Percentiles rank a stretch among this genome's conserved stretches.
phyloP scores from a whole-genome alignment of 345 rosid species.

The Salix brachista region DNA sequence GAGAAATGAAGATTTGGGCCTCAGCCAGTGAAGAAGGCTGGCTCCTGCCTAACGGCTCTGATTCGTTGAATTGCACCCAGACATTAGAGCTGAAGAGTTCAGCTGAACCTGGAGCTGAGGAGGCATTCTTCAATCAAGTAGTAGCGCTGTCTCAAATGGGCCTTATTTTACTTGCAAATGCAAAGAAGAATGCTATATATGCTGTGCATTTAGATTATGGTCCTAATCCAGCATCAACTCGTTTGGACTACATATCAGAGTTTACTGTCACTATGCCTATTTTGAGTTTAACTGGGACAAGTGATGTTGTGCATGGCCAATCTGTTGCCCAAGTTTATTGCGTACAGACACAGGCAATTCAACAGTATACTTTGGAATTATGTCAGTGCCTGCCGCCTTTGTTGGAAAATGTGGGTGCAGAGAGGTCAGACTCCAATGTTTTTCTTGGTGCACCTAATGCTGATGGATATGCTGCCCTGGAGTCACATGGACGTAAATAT shows the following conservation, averaged over 20 bases:
- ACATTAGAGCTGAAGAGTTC: constrained; percentile 72
- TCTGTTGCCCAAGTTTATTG: constrained; percentile 71
- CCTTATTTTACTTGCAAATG: constrained; percentile 76
- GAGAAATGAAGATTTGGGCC: constrained; percentile 78
- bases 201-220: constrained; percentile 80
- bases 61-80: constrained; percentile 76
- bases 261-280: constrained; percentile 91
- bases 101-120: constrained; percentile 49
- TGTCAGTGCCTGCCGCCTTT: constrained; percentile 74
- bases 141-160: constrained; percentile 67
- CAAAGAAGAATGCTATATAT: constrained; percentile 80
- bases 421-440: constrained; percentile 47
- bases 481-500: constrained; percentile 33
- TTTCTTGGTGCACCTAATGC: constrained; percentile 31
- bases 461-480: constrained; percentile 43
- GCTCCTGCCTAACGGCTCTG: constrained; percentile 60
- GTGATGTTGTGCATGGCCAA: constrained; percentile 54
- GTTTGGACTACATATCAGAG: constrained; percentile 79
- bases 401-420: constrained; percentile 47
- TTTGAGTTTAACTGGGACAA: constrained; percentile 77
- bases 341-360: constrained; percentile 89
- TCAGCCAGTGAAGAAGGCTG: constrained; percentile 74
- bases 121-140: constrained; percentile 81
- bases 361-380: constrained; percentile 83
- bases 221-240: constrained; percentile 58